phyloP scores from a whole-genome alignment of 1,139 yeast genomes.

The Hemisphaericaspora xylanilytica region DNA sequence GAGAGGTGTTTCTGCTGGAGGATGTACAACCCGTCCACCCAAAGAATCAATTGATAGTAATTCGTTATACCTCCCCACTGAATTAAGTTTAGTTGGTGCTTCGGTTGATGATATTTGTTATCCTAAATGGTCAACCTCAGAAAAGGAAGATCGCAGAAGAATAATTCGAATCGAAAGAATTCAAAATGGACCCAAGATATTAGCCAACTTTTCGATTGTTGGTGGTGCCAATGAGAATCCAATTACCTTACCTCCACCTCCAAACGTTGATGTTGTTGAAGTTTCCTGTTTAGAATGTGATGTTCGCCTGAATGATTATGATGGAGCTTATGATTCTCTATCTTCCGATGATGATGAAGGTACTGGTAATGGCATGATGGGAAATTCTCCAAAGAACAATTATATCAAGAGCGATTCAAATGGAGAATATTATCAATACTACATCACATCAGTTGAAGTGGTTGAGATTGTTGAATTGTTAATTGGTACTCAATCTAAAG shows the following conservation, averaged over 20 bases:
- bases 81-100: constrained; percentile 44
- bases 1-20: constrained; percentile 61
- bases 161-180: constrained; percentile 56
- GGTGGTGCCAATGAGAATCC: constrained; percentile 53
- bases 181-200: constrained; percentile 47
- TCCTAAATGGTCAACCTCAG: constrained; percentile 49
- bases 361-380: constrained; percentile 13
- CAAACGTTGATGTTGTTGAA: constrained; percentile 50
- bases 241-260: constrained; percentile 32
- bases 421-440: constrained; percentile 37
- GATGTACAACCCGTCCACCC: constrained; percentile 56
- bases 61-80: constrained; percentile 44
- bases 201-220: constrained; percentile 49
- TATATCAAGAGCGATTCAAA: constrained; percentile 18
- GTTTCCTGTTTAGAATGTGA: constrained; percentile 56
- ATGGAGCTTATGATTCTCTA: constrained; percentile 17
- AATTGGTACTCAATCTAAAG: constrained; percentile 48
- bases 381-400: constrained; percentile 15
- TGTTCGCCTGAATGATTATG: constrained; percentile 31
- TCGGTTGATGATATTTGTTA: constrained; percentile 45
- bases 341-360: constrained; percentile 21
- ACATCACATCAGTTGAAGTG: constrained; percentile 65
- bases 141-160: constrained; percentile 50
- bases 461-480: constrained; percentile 61
- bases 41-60: constrained; percentile 34